Conservation (phyloP, 2,329 filamentous ascomycete genomes). For the Cadophora luteo-olivacea region DNA sequence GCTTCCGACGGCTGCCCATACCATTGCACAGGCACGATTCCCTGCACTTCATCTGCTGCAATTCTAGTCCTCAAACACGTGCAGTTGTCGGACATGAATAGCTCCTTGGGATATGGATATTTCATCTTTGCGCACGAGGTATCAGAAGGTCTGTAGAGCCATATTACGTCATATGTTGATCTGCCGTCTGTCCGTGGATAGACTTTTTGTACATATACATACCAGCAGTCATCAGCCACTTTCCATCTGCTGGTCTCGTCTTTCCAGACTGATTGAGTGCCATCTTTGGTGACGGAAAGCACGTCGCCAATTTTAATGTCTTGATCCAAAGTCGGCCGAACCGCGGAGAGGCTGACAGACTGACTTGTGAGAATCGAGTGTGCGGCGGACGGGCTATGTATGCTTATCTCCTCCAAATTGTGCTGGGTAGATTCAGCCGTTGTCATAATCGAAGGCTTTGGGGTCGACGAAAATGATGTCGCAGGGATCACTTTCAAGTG, state of each 20-base stretch:
- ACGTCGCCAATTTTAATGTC: constrained; percentile 58
- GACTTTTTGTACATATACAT: constrained; percentile 70
- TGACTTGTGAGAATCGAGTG: not conserved
- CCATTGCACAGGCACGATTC: constrained; percentile 64
- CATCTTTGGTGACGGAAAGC: constrained; percentile 52
- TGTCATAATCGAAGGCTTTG: constrained; percentile 35
- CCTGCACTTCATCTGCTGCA: constrained; percentile 60
- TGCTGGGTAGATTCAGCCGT: constrained; percentile 20
- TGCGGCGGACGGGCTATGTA: not conserved
- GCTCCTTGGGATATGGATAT: constrained; percentile 75
- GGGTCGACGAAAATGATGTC: constrained; percentile 38
- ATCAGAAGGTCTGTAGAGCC: constrained; percentile 75
- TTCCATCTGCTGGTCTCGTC: constrained; percentile 52
- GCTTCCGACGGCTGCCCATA: constrained; percentile 53
- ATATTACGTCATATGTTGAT: constrained; percentile 67
- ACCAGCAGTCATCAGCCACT: constrained; percentile 64
- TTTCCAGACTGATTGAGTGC: constrained; percentile 61
- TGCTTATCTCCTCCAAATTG: not conserved
- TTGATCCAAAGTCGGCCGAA: constrained; percentile 49
- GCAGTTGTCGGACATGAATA: constrained; percentile 80
- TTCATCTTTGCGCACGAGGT: constrained; percentile 71
- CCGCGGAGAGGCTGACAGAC: constrained; percentile 36
- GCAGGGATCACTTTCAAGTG: constrained; percentile 52
- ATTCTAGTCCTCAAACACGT: constrained; percentile 62
- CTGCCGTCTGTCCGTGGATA: constrained; percentile 46